Percentiles rank a stretch among this genome's conserved stretches.
Evolutionary conservation across 306 rosid genomes (phyloP).

Genomic region (Aeschynomene evenia): DNA sequence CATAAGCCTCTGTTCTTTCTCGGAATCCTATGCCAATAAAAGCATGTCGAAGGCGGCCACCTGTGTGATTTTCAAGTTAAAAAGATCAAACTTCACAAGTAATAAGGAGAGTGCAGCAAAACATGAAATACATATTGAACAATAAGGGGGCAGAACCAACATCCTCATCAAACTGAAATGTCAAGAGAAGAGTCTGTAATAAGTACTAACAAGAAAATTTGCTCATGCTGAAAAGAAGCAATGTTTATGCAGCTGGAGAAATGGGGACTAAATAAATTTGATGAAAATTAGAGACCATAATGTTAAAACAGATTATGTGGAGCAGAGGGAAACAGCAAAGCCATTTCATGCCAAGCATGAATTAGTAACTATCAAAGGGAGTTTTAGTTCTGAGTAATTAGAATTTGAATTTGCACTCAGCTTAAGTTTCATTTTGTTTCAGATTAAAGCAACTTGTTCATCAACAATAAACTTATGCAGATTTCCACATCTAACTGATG

Average conservation of each 20-base stretch:
- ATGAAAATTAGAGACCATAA: neutral
- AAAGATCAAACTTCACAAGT: conserved; percentile 5
- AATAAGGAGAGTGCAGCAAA: conserved; percentile 14
- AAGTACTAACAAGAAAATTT: conserved; percentile 1
- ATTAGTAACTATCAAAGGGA: neutral
- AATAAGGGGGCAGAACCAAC: conserved; percentile 12
- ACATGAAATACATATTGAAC: conserved; percentile 3
- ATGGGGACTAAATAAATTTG: neutral
- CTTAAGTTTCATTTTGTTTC: neutral
- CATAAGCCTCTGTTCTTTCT: conserved; percentile 96
- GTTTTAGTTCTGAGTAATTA: neutral
- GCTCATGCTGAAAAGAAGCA: conserved; percentile 12
- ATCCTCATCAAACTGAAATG: conserved; percentile 18
- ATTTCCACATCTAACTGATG: neutral
- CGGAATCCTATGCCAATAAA: conserved; percentile 95
- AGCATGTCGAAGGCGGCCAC: conserved; percentile 91
- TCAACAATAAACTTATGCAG: neutral
- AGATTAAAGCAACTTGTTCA: neutral
- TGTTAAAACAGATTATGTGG: neutral
- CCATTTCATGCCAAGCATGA: neutral
- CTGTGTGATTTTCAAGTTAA: conserved; percentile 44
- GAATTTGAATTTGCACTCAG: neutral
- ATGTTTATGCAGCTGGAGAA: conserved; percentile 10
- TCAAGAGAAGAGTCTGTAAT: neutral
- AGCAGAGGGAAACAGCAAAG: conserved; percentile 7